These are phyloP conservation scores for Drechslera avenae DNA, from an alignment of 2,329 filamentous ascomycete genomes.

Conservation along the genomic window DNA sequence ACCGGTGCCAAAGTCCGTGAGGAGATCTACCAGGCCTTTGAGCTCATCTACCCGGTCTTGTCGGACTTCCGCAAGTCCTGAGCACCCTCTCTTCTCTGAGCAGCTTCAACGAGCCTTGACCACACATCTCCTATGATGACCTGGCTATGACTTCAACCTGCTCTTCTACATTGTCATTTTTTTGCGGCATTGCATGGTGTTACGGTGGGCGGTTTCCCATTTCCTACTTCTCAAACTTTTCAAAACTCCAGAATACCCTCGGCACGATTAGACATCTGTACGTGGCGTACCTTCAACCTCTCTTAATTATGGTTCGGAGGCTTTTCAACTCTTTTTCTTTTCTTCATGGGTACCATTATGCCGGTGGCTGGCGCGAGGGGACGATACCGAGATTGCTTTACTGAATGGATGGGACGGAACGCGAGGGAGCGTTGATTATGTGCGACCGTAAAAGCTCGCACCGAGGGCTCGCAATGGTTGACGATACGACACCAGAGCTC, in stretches of 20 bases:
- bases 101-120: slow-evolving; percentile 11
- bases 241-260: slow-evolving; percentile 36
- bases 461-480: slow-evolving; percentile 33
- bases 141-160: slow-evolving; percentile 19
- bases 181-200: slow-evolving; percentile 51
- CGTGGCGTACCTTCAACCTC: slow-evolving; percentile 31
- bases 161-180: slow-evolving; percentile 26
- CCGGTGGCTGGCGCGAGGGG: slow-evolving; percentile 22
- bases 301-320: slow-evolving; percentile 38
- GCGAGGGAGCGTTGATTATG: slow-evolving; percentile 15
- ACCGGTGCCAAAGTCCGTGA: slow-evolving; percentile 97
- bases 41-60: slow-evolving; percentile 39
- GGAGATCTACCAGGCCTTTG: slow-evolving; percentile 69
- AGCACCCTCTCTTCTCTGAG: slow-evolving; percentile 21
- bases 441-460: slow-evolving; percentile 40
- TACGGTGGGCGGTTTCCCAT: slow-evolving; percentile 33
- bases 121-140: slow-evolving; percentile 6
- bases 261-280: slow-evolving; percentile 42
- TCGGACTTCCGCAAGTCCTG: slow-evolving; percentile 68
- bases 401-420: slow-evolving; percentile 10
- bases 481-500: slow-evolving; percentile 40
- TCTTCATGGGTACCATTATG: slow-evolving; percentile 33
- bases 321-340: slow-evolving; percentile 29
- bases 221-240: slow-evolving; percentile 19
- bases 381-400: slow-evolving; percentile 34